Conservation (phyloP, 2,329 filamentous ascomycete species). For the Geosmithia morbida region DNA sequence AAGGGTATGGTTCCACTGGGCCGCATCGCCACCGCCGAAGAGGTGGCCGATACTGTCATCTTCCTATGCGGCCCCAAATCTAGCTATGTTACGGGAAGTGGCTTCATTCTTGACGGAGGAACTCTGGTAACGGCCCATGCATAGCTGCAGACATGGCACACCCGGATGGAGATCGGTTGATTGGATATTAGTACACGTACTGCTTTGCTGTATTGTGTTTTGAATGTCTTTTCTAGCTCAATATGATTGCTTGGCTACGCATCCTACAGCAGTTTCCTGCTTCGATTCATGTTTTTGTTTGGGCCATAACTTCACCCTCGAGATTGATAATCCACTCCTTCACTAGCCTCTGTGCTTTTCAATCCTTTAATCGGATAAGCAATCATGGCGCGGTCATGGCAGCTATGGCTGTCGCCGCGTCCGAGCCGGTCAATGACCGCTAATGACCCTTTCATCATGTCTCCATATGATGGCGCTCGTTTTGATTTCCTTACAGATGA, state of each 20-base stretch:
- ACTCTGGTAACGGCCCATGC: background rate
- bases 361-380: background rate
- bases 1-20: background rate
- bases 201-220: too few species aligned
- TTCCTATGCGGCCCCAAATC: background rate
- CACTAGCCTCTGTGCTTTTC: background rate
- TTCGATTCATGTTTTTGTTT: too few species aligned
- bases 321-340: too few species aligned
- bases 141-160: background rate
- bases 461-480: constrained; percentile 2
- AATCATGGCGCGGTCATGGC: constrained; percentile 6
- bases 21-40: background rate
- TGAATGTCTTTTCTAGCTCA: background rate
- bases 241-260: background rate
- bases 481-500: constrained; percentile 3
- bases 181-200: too few species aligned
- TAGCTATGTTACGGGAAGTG: background rate
- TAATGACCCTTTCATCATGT: constrained; percentile 2
- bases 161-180: background rate
- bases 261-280: too few species aligned
- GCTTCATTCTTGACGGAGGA: background rate
- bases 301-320: too few species aligned
- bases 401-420: constrained; percentile 6
- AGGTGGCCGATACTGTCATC: constrained; percentile 1
- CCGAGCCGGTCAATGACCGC: background rate